Percentiles rank a stretch among this genome's conserved stretches.
phyloP scores from a whole-genome alignment of 495 filamentous ascomycete genomes.

The Friedmanniomyces simplex region DNA sequence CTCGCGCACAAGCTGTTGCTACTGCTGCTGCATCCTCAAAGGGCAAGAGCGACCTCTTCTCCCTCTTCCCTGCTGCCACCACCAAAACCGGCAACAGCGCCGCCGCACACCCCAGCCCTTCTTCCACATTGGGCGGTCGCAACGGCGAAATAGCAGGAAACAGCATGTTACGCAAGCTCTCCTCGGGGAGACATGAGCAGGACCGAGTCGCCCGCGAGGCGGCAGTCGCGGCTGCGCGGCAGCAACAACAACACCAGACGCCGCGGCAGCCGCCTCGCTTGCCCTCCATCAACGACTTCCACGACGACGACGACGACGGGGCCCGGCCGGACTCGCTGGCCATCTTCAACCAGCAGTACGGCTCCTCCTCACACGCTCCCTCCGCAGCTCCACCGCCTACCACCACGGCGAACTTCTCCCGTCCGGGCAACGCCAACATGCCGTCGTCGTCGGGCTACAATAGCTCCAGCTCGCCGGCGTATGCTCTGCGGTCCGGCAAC shows the following conservation, averaged over 20 bases:
- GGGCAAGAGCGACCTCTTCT: not conserved
- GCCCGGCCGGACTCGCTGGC: conserved; percentile 57
- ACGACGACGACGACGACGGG: conserved; percentile 55
- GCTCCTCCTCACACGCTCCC: conserved; percentile 27
- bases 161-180: conserved; percentile 15
- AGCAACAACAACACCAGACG: conserved; percentile 26
- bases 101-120: not conserved
- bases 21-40: not conserved
- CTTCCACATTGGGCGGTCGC: not conserved
- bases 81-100: not conserved
- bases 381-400: not conserved
- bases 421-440: conserved; percentile 12
- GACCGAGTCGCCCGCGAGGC: not conserved
- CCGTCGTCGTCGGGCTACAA: conserved; percentile 11
- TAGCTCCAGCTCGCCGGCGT: conserved; percentile 12
- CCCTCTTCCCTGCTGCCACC: not conserved
- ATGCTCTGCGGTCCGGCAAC: conserved; percentile 29
- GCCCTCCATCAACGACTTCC: conserved; percentile 60
- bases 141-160: not conserved
- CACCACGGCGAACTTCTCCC: conserved; percentile 18
- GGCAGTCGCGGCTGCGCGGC: not conserved
- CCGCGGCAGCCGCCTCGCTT: conserved; percentile 67
- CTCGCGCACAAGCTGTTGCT: not conserved
- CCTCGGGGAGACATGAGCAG: conserved; percentile 7
- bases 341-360: conserved; percentile 46